Conservation (phyloP, 176 grass and related monocot species). For the Eleusine coracana region DNA sequence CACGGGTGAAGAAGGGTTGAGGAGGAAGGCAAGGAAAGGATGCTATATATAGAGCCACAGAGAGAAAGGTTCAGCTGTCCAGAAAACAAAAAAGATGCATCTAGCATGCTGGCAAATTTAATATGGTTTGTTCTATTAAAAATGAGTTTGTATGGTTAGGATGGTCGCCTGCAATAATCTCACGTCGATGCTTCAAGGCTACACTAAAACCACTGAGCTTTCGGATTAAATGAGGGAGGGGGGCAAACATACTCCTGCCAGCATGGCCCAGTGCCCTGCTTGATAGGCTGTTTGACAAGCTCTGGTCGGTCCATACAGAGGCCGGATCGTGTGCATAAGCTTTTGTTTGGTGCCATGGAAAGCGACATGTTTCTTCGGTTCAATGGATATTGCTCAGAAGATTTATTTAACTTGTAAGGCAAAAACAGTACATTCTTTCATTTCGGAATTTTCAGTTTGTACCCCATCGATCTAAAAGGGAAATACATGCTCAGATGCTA, state of each 20-base stretch:
- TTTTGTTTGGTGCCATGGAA: not conserved
- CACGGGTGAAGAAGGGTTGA: not conserved
- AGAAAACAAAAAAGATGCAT: not conserved
- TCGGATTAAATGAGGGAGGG: slow-evolving; percentile 35
- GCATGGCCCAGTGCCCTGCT: slow-evolving; percentile 36
- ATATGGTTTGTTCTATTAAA: not conserved
- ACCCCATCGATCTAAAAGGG: too few species aligned
- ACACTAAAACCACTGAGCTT: slow-evolving; percentile 34
- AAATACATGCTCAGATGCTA: not conserved
- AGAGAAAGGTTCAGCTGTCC: not conserved
- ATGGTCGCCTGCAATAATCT: slow-evolving; percentile 4
- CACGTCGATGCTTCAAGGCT: slow-evolving; percentile 4
- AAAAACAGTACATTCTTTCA: too few species aligned
- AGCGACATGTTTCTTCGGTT: slow-evolving; percentile 1
- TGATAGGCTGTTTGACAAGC: slow-evolving; percentile 14
- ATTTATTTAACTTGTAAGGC: not conserved
- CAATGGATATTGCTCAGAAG: not conserved
- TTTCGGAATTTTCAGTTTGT: too few species aligned
- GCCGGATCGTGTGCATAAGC: not conserved
- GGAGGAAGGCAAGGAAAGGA: not conserved
- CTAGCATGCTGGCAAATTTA: slow-evolving; percentile 10
- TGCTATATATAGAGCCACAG: slow-evolving; percentile 9
- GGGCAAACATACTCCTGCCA: slow-evolving; percentile 16
- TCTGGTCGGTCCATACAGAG: slow-evolving; percentile 29
- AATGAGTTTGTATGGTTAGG: slow-evolving; percentile 24